Evolutionary conservation across 768 basidiomycete species (phyloP), one percentile per base, ranked within the genome.

Genomic region (Tylopilus rubrobrunneus): DNA sequence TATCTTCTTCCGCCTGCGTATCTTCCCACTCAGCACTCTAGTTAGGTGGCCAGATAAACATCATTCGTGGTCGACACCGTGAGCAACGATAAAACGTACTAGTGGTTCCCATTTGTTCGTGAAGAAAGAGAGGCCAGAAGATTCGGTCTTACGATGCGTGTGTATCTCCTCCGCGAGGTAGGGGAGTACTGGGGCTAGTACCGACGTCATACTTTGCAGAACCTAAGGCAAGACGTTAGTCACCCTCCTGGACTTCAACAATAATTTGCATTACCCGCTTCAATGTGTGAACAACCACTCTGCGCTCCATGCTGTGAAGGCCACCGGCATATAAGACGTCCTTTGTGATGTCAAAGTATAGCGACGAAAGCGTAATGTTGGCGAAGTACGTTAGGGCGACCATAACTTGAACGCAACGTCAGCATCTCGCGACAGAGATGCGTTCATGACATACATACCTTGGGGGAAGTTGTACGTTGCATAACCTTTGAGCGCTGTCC

Each of bases 291-390:
- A 93, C 67, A 14, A 89, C 78, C 1, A 80, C 80, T 46, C 81
- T 76, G 14, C 96, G 83, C 40, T 82, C 76, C 3, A 68, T 60
- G 54, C 80, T 79, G 21, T 75, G 61, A 3, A 71, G 51, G 9
- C 72, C 65, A 61, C 89, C 78, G 33, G 91, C 89, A 64, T 99
- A 98, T 10, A 99, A 72, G 43, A 80, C 79, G 68, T 98, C 96
- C 68, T 97, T 97, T 33, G 84, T 89, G 46, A 90, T 84, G 63
- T 95, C 93, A 57, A 98, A 91, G 70, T 98, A 98, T 31, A 96
- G 73, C 0, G 92, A 86, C 0, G 96, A 98, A 21, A 98, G 77
- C 0, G 88, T 90, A 54, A 84, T 78, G 62, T 92, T 92, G 28
- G 85, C 81, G 58, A 97, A 98, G 58, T 86, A 82, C 37, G 78